Evolutionary conservation across 805 yeast genomes (phyloP).

Genomic region (Kuraishia piskuri): DNA sequence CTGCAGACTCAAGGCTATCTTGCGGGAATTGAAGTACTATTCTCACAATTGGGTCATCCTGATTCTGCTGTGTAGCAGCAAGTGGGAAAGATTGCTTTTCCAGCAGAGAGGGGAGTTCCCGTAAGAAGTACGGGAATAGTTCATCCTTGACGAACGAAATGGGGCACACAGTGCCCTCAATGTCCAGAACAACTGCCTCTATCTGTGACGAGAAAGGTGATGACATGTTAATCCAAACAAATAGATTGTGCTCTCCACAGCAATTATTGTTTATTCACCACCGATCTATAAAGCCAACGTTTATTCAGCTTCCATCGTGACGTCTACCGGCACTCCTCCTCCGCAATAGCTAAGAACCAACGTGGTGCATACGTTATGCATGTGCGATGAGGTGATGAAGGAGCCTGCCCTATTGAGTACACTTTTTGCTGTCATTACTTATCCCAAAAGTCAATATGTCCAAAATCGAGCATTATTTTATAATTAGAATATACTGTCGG

Average conservation of each 20-base stretch:
- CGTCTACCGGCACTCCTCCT: too few relatives aligned
- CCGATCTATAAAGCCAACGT: too few relatives aligned
- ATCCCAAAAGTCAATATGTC: too few relatives aligned
- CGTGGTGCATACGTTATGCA: too few relatives aligned
- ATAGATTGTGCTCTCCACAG: not conserved
- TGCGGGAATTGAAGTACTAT: conserved; percentile 39
- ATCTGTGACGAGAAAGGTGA: not conserved
- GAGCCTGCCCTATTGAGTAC: too few relatives aligned
- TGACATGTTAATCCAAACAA: not conserved
- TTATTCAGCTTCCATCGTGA: too few relatives aligned
- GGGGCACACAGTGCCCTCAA: conserved; percentile 92
- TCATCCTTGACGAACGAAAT: conserved; percentile 78
- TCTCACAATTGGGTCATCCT: conserved; percentile 17
- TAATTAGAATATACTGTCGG: too few relatives aligned
- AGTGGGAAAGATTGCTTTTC: conserved; percentile 25
- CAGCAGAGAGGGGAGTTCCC: conserved; percentile 35
- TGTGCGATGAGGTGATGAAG: too few relatives aligned
- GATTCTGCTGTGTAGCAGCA: conserved; percentile 6
- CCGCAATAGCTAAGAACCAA: too few relatives aligned
- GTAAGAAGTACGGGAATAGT: conserved; percentile 67
- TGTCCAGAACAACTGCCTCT: conserved; percentile 48
- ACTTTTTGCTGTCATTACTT: too few relatives aligned
- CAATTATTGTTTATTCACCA: too few relatives aligned
- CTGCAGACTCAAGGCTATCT: conserved; percentile 17
- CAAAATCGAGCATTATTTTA: too few relatives aligned